Evolutionary conservation across 352 stramenopile genomes (phyloP).

Genomic region (Globisporangium echinulatum): DNA sequence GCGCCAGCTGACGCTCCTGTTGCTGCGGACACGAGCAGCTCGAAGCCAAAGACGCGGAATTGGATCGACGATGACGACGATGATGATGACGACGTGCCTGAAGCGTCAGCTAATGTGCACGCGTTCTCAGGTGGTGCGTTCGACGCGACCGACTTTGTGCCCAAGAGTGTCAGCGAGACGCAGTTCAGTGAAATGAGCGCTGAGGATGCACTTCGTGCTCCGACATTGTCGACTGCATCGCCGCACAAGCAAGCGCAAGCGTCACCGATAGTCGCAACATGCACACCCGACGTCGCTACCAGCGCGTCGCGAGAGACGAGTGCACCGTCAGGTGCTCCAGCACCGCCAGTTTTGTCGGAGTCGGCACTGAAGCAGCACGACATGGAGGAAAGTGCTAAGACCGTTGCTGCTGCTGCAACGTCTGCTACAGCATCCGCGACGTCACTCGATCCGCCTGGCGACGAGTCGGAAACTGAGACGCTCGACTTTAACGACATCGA

Average conservation of each 20-base stretch:
- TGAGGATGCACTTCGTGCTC: not conserved
- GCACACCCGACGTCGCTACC: too few species aligned
- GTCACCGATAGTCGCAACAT: not conserved
- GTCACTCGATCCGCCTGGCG: not conserved
- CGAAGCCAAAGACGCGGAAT: not conserved
- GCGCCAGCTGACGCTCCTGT: not conserved
- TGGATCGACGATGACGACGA: not conserved
- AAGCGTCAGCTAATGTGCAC: not conserved
- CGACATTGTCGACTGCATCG: not conserved
- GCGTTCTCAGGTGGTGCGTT: not conserved
- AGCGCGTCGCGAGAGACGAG: too few species aligned
- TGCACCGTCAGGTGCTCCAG: too few species aligned
- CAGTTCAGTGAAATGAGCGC: not conserved
- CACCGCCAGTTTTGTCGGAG: not conserved
- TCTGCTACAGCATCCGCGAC: too few species aligned
- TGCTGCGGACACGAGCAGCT: not conserved
- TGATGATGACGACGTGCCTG: not conserved
- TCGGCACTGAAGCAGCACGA: constrained; percentile 4
- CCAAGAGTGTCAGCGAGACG: not conserved
- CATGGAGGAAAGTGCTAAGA: not conserved
- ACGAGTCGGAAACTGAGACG: constrained; percentile 11
- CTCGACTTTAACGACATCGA: constrained; percentile 9
- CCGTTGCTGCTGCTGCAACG: too few species aligned
- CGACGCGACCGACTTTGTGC: not conserved
- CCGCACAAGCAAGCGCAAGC: not conserved